Percentiles rank a stretch among this genome's conserved stretches.
phyloP scores from a whole-genome alignment of 1,139 yeast genomes.

The Taiozyma sp. region DNA sequence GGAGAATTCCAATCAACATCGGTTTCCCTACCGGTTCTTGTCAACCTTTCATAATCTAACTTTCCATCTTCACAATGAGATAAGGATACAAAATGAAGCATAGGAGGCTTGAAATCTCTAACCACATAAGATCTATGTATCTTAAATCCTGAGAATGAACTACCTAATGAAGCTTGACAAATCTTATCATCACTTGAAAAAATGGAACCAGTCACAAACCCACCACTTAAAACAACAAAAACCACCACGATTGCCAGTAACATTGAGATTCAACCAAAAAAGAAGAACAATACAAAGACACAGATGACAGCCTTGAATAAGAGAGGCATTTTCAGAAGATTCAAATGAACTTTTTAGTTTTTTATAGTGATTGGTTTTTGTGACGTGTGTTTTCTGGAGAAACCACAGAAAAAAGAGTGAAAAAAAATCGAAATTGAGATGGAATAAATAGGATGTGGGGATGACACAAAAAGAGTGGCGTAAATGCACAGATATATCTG shows the following conservation, averaged over 20 bases:
- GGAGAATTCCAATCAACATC: slow-evolving; percentile 52
- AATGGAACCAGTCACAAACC: neutral
- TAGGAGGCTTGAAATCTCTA: slow-evolving; percentile 34
- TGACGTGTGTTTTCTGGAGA: neutral
- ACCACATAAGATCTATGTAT: slow-evolving; percentile 48
- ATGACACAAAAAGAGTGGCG: neutral
- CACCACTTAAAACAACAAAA: neutral
- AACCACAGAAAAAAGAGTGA: neutral
- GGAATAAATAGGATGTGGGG: neutral
- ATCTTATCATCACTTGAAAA: slow-evolving; percentile 5
- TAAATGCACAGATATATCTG: neutral
- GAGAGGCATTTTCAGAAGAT: neutral
- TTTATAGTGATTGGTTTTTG: neutral
- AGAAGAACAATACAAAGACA: neutral
- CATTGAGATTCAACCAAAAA: neutral
- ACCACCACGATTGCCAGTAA: neutral
- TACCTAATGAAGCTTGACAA: slow-evolving; percentile 7
- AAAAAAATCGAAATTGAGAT: neutral
- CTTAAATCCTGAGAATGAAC: slow-evolving; percentile 52
- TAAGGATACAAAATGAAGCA: slow-evolving; percentile 44
- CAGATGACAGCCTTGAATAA: neutral
- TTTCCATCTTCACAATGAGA: slow-evolving; percentile 54
- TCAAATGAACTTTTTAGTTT: neutral
- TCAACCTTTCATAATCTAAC: slow-evolving; percentile 41
- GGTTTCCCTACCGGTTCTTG: slow-evolving; percentile 32